Evolutionary conservation across 148 eudicot species (phyloP), one percentile per base, ranked within the genome.

Genomic region (Vaccinium myrtillus): DNA sequence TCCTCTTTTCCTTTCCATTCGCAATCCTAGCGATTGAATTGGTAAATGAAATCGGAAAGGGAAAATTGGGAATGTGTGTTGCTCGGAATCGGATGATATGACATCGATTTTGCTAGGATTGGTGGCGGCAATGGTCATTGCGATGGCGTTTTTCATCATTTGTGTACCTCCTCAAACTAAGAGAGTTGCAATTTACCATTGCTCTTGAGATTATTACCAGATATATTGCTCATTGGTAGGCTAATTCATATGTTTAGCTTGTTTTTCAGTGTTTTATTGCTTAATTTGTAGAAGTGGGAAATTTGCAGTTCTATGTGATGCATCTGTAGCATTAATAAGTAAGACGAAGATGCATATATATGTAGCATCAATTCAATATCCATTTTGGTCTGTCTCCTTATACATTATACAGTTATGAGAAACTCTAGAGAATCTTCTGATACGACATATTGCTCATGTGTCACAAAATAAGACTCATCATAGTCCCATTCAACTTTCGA

Each of bases 11-110:
- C 21, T 25, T 78, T 53, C 56, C 15, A 25, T 30, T 1, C 46
- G 36, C n/a, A 77, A 23, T 8, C 43, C 8, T 19, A 49, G 58
- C 1, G 61, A 50, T 78, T 78, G 43, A 18, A 25, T 54, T 51
- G 0, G 80, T 0, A 53, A 27, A 19, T 8, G 6, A 18, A 53
- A 25, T 23, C 61, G 8, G 46, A 56, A 11, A 43, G 25, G 69
- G 70, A 18, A 78, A 46, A 87, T 87, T 86, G 86, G 88, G 78
- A 77, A 36, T 43, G 12, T 23, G 36, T 87, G 89, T 61, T 87
- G 86, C 61, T 48, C 82, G 1, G 84, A 77, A 2, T 36, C 75
- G 0, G 79, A 70, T 5, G 84, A 77, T 16, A 80, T 75, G 12
- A 76, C 49, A 48, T 8, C 75, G 13, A 15, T 67, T 55, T 18